Base-by-base conservation (phyloP, 2,329 filamentous ascomycete genomes). In the Xylariales sp. region DNA sequence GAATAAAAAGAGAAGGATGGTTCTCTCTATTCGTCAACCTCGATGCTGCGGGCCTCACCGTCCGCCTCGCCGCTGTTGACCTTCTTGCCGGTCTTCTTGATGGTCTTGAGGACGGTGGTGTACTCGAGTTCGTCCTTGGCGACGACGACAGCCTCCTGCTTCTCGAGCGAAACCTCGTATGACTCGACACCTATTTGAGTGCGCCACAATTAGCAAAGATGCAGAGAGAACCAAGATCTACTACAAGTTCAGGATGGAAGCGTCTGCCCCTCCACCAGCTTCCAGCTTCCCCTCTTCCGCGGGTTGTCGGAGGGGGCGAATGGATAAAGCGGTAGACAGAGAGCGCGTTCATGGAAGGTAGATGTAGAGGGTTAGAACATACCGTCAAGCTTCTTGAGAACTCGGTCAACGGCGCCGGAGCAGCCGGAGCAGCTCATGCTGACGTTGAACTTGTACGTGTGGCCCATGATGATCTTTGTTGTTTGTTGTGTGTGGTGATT, bases 361-460 rank as follows among this genome's bases (percentile, higher is more conserved):
- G 11, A 15, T 7, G 10, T 11, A 35, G 21, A 19, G 28, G 29
- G 45, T 11, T 18, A 37, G n/a, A 31, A 65, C 78, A 48, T 60
- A 95, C 90, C 89, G 15, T 94, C 85, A 3, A 95, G 81, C 70
- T 88, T 95, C 72, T 87, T 91, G 48, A 98, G 80, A 31, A 96
- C 89, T 37, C 89, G 79, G 67, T 95, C 86, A 30, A 98, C 76
- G 50, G 93, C 93, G 56, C 90, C 89, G 31, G 90, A 96, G 82
- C 93, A 98, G 63, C 93, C 93, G 60, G 87, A 81, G 70, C 93
- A 98, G 74, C 74, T 85, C 93, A 98, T 98, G 66, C 72, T 75
- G 63, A 97, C 80, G 66, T 90, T 83, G 75, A 97, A 97, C 65
- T 93, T 88, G 84, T 97, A 97, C 52, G 81, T 87, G 73, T 95